Evolutionary conservation across 73 alveolate genomes (phyloP), one percentile per base, ranked within the genome.

Genomic region (Uronychia binucleata): DNA sequence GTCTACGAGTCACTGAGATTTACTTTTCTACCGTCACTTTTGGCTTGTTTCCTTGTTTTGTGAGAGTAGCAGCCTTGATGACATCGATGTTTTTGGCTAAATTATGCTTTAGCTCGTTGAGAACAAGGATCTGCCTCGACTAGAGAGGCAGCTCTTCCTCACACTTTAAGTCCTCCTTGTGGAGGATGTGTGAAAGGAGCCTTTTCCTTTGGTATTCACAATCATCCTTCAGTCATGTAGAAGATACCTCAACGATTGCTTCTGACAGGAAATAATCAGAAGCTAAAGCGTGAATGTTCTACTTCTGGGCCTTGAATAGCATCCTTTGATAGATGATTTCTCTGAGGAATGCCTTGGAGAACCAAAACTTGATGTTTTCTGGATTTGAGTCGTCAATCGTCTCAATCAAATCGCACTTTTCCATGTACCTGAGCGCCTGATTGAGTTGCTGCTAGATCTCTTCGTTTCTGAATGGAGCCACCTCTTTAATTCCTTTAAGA

Each of bases 11-110:
- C 67, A 46, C 19, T 46, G 5, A 46, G 19, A 11, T 46, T 19
- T 46, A 46, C 67, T 75, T 76, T 80, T 84, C 92, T 0, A 80
- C 85, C 27, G 67, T 84, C 31, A 77, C 67, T 31, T 85, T 85
- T 1, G 91, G 80, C 31, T 90, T 90, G 59, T 90, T 82, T 19
- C 95, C 92, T 80, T 90, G 75, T 80, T 90, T 90, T 33, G 95
- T 90, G 29, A 90, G 58, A 75, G 30, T 57, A 30, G 90, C 95
- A 1, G 60, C 75, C 74, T 90, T 90, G 27, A 90, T 77, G 57
- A 32, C 46, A 34, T 85, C 46, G 26, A 80, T 79, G 75, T 85
- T 85, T 35, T 85, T 90, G 59, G 46, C 77, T 19, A 90, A 57
- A 59, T 74, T 77, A 34, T 79, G 74, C 0, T 83, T 80, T 0